A percentile compares a stretch with the other conserved stretches of the same genome.
These are phyloP conservation scores for Amorphotheca resinae DNA, from an alignment of 495 filamentous ascomycete genomes.

Conservation along the genomic window DNA sequence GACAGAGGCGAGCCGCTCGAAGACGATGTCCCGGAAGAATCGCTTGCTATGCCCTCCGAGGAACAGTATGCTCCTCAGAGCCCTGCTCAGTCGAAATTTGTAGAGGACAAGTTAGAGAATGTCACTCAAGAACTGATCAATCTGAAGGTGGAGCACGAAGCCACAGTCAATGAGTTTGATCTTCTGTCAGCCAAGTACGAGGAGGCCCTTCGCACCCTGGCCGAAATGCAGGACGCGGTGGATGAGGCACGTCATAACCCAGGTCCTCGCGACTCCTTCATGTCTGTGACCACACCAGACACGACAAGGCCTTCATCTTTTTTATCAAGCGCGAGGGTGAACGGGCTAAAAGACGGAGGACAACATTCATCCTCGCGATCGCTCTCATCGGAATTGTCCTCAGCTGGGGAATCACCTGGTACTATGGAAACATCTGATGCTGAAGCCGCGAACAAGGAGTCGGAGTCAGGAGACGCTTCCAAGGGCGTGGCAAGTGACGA, in stretches of 20 bases:
- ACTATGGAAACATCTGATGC: conserved; percentile 49
- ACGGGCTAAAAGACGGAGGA: conserved; percentile 60
- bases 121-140: conserved; percentile 89
- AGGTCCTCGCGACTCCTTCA: conserved; percentile 36
- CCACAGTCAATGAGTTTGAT: conserved; percentile 68
- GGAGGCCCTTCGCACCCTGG: conserved; percentile 68
- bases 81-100: conserved; percentile 70
- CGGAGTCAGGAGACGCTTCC: conserved; percentile 9
- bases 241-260: conserved; percentile 68
- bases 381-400: conserved; percentile 88
- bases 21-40: conserved; percentile 9
- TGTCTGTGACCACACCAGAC: conserved; percentile 40
- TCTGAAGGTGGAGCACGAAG: conserved; percentile 80
- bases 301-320: conserved; percentile 72
- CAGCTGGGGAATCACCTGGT: conserved; percentile 70
- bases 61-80: conserved; percentile 14
- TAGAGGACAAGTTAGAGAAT: conserved; percentile 85
- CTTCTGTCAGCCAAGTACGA: conserved; percentile 81
- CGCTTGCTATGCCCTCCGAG: conserved; percentile 7
- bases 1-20: conserved; percentile 20
- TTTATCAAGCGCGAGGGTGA: conserved; percentile 75
- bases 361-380: conserved; percentile 84
- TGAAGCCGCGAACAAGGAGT: conserved; percentile 30
- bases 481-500: conserved; percentile 19
- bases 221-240: conserved; percentile 70